Conservation (phyloP, 1,139 yeast genomes). For the Blastobotrys arbuscula region DNA sequence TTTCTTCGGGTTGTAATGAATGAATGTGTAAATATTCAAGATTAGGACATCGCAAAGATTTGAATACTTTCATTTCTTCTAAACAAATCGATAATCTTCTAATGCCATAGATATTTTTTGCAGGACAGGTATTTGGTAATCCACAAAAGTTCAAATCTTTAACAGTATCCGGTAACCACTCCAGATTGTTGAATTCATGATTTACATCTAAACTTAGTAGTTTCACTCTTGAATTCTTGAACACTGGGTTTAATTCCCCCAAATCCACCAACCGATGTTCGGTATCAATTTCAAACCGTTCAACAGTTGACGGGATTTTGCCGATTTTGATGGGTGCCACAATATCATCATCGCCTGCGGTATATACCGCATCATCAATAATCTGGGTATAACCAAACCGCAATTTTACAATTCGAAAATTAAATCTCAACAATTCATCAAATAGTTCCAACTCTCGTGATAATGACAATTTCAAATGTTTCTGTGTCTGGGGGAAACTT, state of each 20-base stretch:
- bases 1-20: constrained; percentile 11
- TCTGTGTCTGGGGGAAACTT: constrained; percentile 7
- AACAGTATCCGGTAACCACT: constrained; percentile 12
- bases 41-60: constrained; percentile 12
- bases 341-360: constrained; percentile 13
- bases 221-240: constrained; percentile 5
- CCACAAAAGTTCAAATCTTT: constrained; percentile 12
- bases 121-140: constrained; percentile 12
- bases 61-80: constrained; percentile 13
- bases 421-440: constrained; percentile 6
- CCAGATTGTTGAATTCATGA: constrained; percentile 11
- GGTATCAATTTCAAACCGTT: constrained; percentile 13
- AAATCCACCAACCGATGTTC: constrained; percentile 13
- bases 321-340: constrained; percentile 11
- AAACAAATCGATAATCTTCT: constrained; percentile 12
- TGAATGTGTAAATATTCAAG: constrained; percentile 12
- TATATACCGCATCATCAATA: constrained; percentile 2
- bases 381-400: constrained; percentile 13
- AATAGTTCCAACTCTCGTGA: constrained; percentile 11
- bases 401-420: constrained; percentile 11
- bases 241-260: constrained; percentile 9
- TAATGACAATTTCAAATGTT: constrained; percentile 11
- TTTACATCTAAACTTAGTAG: constrained; percentile 12
- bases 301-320: constrained; percentile 7
- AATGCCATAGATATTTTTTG: constrained; percentile 6